These are phyloP conservation scores for Trichoderma sp. DNA, from an alignment of 2,329 filamentous ascomycete species.

Conservation along the genomic window DNA sequence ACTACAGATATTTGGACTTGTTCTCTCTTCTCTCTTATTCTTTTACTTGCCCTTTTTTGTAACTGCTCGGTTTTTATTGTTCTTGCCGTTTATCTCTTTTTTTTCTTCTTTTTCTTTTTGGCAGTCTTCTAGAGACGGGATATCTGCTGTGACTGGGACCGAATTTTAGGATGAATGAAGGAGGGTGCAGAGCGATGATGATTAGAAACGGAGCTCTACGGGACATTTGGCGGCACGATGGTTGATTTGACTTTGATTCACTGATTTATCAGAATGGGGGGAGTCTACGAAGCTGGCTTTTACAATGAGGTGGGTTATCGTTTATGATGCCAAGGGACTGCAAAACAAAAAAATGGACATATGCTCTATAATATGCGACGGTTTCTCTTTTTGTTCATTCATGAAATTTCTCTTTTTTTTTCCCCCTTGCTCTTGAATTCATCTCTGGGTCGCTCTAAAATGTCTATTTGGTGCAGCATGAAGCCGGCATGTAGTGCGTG, in stretches of 20 bases:
- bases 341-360: conserved; percentile 9
- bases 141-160: conserved; percentile 2
- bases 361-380: background rate
- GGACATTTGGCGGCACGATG: background rate
- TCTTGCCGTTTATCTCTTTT: background rate
- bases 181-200: background rate
- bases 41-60: background rate
- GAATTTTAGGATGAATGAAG: background rate
- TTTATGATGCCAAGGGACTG: conserved; percentile 8
- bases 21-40: background rate
- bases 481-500: background rate
- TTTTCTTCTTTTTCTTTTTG: background rate
- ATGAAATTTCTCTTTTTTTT: background rate
- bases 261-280: background rate
- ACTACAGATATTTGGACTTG: background rate
- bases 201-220: conserved; percentile 2
- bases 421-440: background rate
- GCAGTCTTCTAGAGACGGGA: conserved; percentile 16
- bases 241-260: background rate
- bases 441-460: background rate
- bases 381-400: background rate
- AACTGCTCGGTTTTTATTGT: background rate
- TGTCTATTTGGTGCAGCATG: background rate
- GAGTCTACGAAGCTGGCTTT: conserved; percentile 5
- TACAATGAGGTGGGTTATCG: background rate